Evolutionary conservation across 306 rosid genomes (phyloP), one percentile per base, ranked within the genome.

Genomic region (Cucumis cinereus): DNA sequence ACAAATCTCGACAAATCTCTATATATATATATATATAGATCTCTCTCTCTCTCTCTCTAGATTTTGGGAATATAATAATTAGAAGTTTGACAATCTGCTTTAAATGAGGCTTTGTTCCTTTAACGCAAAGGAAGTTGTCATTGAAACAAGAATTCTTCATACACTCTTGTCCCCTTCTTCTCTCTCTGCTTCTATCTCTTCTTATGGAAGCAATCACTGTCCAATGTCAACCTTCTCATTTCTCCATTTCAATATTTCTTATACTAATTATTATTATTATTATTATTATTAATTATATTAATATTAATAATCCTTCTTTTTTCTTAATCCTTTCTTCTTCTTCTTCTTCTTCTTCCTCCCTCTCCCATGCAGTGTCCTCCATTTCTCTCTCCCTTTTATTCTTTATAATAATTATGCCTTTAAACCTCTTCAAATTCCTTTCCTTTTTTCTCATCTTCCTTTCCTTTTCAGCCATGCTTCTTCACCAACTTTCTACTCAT

Each of bases 81-180:
- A 4, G 78, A 79, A 81, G 88, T 89, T 91, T 88, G 97, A 93
- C 96, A 81, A 88, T 78, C 36, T 77, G 82, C 76, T 76, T 77
- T 89, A 81, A 84, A 78, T 64, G 79, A 75, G 43, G 66, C 76
- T 74, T 79, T 53, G 86, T 93, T 93, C 58, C 98, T 93, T 93
- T 71, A 93, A 87, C 96, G 90, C 88, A 86, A 93, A 93, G 97
- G 88, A 85, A 93, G 88, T 73, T 85, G 1, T 88, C 88, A 87
- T 90, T 88, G 97, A 86, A 79, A 84, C 74, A 87, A 91, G 87
- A 89, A 91, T 91, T 88, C 77, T 90, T 89, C 91, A 53, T 79
- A 84, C 92, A 85, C 6, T 85, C 79, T 81, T 85, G 85, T 87
- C 84, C 47, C 89, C 85, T 83, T 87, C 88, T 82, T 14, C 15